phyloP scores from a whole-genome alignment of 1,139 yeast genomes.

The Spencermartinsiella ligniputridi region DNA sequence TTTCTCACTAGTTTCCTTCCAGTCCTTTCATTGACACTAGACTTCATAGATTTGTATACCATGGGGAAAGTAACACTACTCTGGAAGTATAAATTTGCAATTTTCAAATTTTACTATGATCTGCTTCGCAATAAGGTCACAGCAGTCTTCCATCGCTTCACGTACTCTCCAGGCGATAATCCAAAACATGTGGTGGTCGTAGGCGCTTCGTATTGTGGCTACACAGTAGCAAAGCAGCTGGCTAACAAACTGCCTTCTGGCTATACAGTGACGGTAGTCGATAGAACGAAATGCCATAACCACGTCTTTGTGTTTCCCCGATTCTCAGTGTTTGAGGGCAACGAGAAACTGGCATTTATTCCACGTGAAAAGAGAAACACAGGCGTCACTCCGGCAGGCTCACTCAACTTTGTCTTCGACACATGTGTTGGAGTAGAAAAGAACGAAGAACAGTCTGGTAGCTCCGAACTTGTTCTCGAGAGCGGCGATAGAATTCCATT shows the following conservation, averaged over 20 bases:
- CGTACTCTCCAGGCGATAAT: slow-evolving; percentile 13
- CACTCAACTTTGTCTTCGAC: slow-evolving; percentile 8
- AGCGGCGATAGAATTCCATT: slow-evolving; percentile 9
- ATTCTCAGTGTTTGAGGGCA: slow-evolving; percentile 16
- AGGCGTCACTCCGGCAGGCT: slow-evolving; percentile 10
- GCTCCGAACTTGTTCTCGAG: slow-evolving; percentile 4
- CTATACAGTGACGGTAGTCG: slow-evolving; percentile 15
- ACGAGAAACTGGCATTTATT: slow-evolving; percentile 18
- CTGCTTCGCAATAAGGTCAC: neutral
- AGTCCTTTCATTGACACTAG: neutral
- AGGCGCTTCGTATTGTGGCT: slow-evolving; percentile 20
- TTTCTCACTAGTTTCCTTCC: neutral
- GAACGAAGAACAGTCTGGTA: slow-evolving; percentile 1
- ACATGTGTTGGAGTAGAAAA: slow-evolving; percentile 3
- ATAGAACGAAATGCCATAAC: slow-evolving; percentile 13
- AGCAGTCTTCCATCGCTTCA: slow-evolving; percentile 4
- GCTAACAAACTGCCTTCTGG: slow-evolving; percentile 14
- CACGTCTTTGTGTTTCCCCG: slow-evolving; percentile 20
- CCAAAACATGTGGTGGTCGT: slow-evolving; percentile 17
- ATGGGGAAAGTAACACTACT: neutral
- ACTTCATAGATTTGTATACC: neutral
- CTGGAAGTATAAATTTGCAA: neutral
- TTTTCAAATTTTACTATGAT: neutral
- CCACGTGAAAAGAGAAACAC: slow-evolving; percentile 12
- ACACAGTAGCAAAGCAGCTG: slow-evolving; percentile 14